Evolutionary conservation across 2,329 filamentous ascomycete genomes (phyloP).

Genomic region (Claviceps digitariae): DNA sequence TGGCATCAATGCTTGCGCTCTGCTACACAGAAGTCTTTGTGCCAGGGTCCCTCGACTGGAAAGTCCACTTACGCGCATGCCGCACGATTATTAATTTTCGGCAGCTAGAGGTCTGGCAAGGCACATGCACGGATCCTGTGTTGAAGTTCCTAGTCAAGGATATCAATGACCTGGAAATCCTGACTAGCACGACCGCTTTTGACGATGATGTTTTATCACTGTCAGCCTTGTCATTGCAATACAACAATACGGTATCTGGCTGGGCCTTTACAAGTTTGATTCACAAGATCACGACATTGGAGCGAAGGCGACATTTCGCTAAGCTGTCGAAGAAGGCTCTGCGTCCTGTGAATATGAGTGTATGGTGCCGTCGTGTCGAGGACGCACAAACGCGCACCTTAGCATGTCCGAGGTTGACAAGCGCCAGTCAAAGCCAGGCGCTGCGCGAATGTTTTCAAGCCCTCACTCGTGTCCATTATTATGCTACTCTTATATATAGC

Average conservation of each 20-base stretch:
- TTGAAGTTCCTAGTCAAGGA: constrained; percentile 6
- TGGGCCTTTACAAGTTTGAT: constrained; percentile 6
- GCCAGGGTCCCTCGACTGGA: constrained; percentile 5
- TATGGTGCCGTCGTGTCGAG: background rate
- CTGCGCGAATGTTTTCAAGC: constrained; percentile 8
- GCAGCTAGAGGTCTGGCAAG: background rate
- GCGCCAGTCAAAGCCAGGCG: constrained; percentile 1
- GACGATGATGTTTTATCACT: background rate
- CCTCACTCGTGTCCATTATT: constrained; percentile 8
- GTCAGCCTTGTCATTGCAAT: background rate
- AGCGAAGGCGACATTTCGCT: background rate
- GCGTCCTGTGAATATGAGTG: constrained; percentile 1
- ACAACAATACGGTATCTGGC: background rate
- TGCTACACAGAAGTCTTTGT: constrained; percentile 7
- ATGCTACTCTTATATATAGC: constrained; percentile 10
- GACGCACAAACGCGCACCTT: background rate
- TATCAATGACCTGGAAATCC: constrained; percentile 4
- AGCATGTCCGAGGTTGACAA: constrained; percentile 6
- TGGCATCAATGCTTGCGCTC: constrained; percentile 6
- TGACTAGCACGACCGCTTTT: constrained; percentile 3
- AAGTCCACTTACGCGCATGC: constrained; percentile 5
- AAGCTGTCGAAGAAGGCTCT: background rate
- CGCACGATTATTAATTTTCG: constrained; percentile 3
- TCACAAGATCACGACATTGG: constrained; percentile 2
- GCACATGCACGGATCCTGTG: background rate